These are phyloP conservation scores for Zygoascus sp. DNA, from an alignment of 1,139 yeast species.

Conservation along the genomic window DNA sequence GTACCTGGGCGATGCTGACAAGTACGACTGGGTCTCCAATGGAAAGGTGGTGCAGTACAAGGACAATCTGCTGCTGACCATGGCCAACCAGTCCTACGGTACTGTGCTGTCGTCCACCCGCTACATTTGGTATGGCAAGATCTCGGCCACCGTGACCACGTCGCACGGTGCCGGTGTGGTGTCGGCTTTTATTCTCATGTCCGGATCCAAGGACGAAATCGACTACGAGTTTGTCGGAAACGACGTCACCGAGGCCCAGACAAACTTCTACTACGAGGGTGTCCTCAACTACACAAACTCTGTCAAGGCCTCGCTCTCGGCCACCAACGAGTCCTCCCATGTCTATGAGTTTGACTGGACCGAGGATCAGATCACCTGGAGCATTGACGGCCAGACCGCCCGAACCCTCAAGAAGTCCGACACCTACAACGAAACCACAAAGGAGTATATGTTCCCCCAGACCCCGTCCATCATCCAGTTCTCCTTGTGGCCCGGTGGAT, in stretches of 20 bases:
- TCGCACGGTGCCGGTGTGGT: slow-evolving; percentile 79
- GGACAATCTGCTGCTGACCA: slow-evolving; percentile 57
- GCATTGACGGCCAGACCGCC: slow-evolving; percentile 61
- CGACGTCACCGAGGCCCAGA: slow-evolving; percentile 59
- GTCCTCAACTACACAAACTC: slow-evolving; percentile 61
- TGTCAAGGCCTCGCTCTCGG: slow-evolving; percentile 42
- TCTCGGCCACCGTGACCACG: slow-evolving; percentile 62
- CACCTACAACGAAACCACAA: slow-evolving; percentile 63
- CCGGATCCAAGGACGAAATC: slow-evolving; percentile 85
- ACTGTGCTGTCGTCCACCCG: slow-evolving; percentile 76
- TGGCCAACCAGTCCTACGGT: slow-evolving; percentile 77
- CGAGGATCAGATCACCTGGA: slow-evolving; percentile 69
- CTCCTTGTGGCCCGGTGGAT: slow-evolving; percentile 94
- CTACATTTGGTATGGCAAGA: slow-evolving; percentile 84
- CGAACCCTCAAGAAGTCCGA: slow-evolving; percentile 63
- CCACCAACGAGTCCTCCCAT: slow-evolving; percentile 67
- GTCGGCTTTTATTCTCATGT: slow-evolving; percentile 76
- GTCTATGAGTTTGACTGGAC: slow-evolving; percentile 80
- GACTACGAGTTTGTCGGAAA: slow-evolving; percentile 85
- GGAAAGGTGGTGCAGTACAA: slow-evolving; percentile 58
- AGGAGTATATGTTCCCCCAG: slow-evolving; percentile 69
- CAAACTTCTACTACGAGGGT: slow-evolving; percentile 79
- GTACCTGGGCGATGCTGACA: slow-evolving; percentile 68
- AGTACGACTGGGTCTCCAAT: slow-evolving; percentile 67
- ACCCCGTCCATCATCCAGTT: slow-evolving; percentile 84